phyloP scores from a whole-genome alignment of 352 stramenopile genomes.

The Thraustochytrium striatum region DNA sequence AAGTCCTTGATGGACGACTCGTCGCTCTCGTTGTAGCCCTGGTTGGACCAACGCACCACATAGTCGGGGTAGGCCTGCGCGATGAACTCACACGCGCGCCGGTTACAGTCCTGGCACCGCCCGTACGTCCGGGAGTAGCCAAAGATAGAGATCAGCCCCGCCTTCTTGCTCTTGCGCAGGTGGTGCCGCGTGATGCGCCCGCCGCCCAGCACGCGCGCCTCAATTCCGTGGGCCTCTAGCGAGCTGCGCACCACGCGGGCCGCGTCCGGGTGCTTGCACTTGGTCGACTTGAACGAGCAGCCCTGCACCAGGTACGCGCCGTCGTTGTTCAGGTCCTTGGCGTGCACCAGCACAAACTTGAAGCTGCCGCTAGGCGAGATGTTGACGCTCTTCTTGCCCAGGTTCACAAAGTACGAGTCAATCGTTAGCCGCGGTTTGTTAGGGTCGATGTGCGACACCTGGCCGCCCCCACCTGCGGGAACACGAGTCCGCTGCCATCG shows the following conservation, averaged over 20 bases:
- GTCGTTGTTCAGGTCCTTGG: conserved; percentile 38
- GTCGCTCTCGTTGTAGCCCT: conserved; percentile 44
- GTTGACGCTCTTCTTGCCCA: conserved; percentile 40
- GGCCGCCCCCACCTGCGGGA: neutral
- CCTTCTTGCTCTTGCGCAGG: conserved; percentile 3
- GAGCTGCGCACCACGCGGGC: conserved; percentile 18
- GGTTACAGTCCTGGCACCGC: conserved; percentile 36
- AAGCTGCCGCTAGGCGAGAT: conserved; percentile 42
- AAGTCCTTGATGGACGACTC: conserved; percentile 37
- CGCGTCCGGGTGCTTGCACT: conserved; percentile 39
- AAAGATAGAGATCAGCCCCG: conserved; percentile 46
- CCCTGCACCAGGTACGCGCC: conserved; percentile 43
- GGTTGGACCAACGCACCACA: conserved; percentile 31
- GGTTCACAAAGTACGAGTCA: conserved; percentile 45
- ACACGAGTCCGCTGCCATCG: neutral
- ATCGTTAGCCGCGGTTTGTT: conserved; percentile 18
- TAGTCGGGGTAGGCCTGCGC: conserved; percentile 34
- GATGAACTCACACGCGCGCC: conserved; percentile 31
- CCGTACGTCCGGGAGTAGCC: conserved; percentile 44
- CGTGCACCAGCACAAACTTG: conserved; percentile 46
- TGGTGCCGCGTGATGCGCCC: conserved; percentile 42
- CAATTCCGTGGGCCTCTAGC: neutral
- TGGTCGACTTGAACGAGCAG: conserved; percentile 27
- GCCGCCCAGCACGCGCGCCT: conserved; percentile 8
- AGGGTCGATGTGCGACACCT: neutral